These are phyloP conservation scores for Coix lacrymajobi DNA, from an alignment of 176 grass and related monocot species.

Conservation along the genomic window DNA sequence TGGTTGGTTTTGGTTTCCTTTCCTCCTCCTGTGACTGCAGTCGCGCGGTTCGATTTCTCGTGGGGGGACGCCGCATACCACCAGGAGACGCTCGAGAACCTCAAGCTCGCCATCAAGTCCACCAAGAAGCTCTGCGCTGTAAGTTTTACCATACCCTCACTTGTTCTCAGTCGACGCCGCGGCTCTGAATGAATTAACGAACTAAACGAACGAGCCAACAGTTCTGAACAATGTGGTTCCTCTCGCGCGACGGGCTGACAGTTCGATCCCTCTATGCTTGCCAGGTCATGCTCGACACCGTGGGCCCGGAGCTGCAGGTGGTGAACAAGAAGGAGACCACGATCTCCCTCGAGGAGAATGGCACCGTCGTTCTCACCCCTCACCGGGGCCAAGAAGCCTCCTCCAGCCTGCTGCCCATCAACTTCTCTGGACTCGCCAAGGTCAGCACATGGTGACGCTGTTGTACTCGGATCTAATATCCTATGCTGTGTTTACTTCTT, in stretches of 20 bases:
- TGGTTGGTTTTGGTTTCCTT: not conserved
- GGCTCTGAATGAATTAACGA: not conserved
- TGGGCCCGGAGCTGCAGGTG: conserved; percentile 91
- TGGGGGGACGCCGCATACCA: conserved; percentile 86
- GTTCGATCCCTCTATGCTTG: not conserved
- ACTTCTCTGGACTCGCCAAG: conserved; percentile 82
- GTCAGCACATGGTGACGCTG: not conserved
- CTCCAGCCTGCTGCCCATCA: conserved; percentile 74
- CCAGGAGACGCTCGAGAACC: conserved; percentile 92
- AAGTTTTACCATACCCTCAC: not conserved
- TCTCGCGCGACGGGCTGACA: not conserved
- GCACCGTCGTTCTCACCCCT: conserved; percentile 65
- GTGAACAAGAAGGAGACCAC: conserved; percentile 63
- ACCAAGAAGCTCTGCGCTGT: conserved; percentile 95
- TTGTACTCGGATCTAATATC: not conserved
- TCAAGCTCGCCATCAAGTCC: conserved; percentile 80
- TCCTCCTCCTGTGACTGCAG: not conserved
- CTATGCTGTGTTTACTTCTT: not conserved
- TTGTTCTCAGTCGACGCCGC: not conserved
- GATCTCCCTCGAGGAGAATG: conserved; percentile 83
- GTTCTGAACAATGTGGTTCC: not conserved
- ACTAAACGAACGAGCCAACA: not conserved
- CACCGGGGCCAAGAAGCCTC: conserved; percentile 63
- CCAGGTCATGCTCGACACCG: conserved; percentile 95
- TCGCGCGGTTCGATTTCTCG: conserved; percentile 95